These are phyloP conservation scores for Rhizopogon vinicolor DNA, from an alignment of 768 basidiomycete genomes.

Conservation along the genomic window DNA sequence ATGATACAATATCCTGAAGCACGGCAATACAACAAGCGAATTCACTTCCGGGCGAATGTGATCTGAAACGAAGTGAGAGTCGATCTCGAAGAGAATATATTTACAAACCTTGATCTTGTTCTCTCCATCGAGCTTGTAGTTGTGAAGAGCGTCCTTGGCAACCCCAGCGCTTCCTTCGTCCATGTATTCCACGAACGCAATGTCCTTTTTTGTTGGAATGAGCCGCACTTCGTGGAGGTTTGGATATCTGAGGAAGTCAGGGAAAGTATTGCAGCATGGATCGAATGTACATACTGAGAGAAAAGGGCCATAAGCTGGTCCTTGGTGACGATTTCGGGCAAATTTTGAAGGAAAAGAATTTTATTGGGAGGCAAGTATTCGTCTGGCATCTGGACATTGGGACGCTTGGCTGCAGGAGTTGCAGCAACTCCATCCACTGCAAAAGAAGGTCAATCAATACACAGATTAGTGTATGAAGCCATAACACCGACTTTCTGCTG, in stretches of 20 bases:
- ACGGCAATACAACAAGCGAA: conserved; percentile 21
- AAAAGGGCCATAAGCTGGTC: conserved; percentile 90
- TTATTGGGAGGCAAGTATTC: conserved; percentile 99
- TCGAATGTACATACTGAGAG: conserved; percentile 62
- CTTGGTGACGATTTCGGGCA: conserved; percentile 90
- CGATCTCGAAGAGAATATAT: neutral
- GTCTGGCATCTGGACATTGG: conserved; percentile 96
- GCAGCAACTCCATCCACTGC: conserved; percentile 68
- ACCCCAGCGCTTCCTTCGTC: conserved; percentile 90
- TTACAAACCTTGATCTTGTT: conserved; percentile 90
- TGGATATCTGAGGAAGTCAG: conserved; percentile 62
- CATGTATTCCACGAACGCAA: conserved; percentile 96
- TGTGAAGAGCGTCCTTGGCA: conserved; percentile 95
- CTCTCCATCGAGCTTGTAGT: conserved; percentile 95
- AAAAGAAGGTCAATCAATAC: conserved; percentile 2
- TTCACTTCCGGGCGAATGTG: conserved; percentile 71
- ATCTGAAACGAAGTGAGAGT: conserved; percentile 38
- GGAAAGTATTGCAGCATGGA: neutral
- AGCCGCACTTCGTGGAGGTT: conserved; percentile 97
- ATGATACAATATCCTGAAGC: conserved; percentile 25
- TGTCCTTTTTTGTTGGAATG: conserved; percentile 95
- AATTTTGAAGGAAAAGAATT: conserved; percentile 95
- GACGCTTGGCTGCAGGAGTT: conserved; percentile 65
- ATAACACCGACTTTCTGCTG: conserved; percentile 61
- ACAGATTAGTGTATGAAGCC: conserved; percentile 1